Evolutionary conservation across 169 alveolate species (phyloP).

Genomic region (Cyclospora cayetanensis): DNA sequence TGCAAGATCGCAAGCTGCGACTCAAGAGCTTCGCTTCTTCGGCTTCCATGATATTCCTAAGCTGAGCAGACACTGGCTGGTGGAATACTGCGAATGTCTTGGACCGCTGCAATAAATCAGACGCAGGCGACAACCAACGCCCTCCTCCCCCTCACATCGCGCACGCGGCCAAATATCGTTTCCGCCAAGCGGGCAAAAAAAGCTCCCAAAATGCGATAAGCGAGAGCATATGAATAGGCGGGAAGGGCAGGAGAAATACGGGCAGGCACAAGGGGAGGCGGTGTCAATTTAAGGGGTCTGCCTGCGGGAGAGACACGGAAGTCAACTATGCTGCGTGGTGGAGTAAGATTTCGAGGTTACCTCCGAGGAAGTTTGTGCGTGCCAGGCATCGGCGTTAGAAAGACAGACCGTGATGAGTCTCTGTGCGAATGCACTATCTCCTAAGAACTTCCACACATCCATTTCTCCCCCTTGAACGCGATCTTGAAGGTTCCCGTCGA

Average conservation of each 20-base stretch:
- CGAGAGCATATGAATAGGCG: no score
- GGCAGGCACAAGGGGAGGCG: no score
- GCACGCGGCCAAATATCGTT: no score
- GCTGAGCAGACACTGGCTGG: constrained; percentile 75
- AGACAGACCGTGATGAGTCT: neutral
- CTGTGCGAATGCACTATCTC: neutral
- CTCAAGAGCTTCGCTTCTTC: constrained; percentile 55
- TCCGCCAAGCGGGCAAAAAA: no score
- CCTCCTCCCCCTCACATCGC: no score
- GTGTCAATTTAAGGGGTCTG: no score
- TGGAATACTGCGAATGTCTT: constrained; percentile 59
- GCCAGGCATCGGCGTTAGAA: constrained; percentile 18
- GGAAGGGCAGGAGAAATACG: no score
- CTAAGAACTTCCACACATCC: constrained; percentile 6
- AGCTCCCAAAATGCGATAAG: no score
- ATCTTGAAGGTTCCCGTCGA: neutral
- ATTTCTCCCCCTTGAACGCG: neutral
- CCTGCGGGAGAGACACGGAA: no score
- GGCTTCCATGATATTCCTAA: constrained; percentile 54
- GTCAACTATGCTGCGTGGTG: no score
- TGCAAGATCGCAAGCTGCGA: constrained; percentile 36
- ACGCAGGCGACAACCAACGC: no score
- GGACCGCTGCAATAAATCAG: neutral
- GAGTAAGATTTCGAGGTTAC: neutral
- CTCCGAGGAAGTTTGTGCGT: neutral